These are phyloP conservation scores for Neopestalotiopsis sp. DNA, from an alignment of 2,329 filamentous ascomycete species.

Conservation along the genomic window DNA sequence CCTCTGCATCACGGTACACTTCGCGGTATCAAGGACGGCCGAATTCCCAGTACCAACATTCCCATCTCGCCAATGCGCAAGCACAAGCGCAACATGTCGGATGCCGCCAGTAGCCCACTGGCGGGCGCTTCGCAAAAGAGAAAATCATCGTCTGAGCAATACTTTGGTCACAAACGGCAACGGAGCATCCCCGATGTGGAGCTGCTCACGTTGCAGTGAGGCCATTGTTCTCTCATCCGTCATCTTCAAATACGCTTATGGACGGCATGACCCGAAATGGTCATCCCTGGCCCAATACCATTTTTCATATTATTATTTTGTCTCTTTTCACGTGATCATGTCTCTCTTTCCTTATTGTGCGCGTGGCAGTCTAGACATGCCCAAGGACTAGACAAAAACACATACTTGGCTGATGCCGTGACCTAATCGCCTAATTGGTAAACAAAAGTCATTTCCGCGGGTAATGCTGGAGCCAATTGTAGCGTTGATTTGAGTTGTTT, in stretches of 20 bases:
- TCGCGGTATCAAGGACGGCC: conserved; percentile 68
- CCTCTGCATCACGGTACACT: conserved; percentile 66
- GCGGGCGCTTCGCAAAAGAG: conserved; percentile 57
- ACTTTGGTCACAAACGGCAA: conserved; percentile 58
- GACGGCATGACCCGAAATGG: conserved; percentile 34
- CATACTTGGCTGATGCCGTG: neutral
- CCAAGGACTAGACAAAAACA: conserved; percentile 13
- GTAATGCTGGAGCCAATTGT: neutral
- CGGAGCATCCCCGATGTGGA: conserved; percentile 65
- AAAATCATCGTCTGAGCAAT: conserved; percentile 55
- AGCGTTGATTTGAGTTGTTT: neutral
- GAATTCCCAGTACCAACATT: conserved; percentile 68
- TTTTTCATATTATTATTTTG: conserved; percentile 50
- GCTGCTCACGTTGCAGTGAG: conserved; percentile 19
- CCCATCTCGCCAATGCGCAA: conserved; percentile 73
- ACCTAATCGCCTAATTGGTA: neutral
- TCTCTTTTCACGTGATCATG: conserved; percentile 41
- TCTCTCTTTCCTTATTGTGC: conserved; percentile 23
- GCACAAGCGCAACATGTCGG: conserved; percentile 53
- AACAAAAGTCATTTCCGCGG: neutral
- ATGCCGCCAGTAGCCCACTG: conserved; percentile 55
- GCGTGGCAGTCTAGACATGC: neutral
- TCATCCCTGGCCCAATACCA: conserved; percentile 45
- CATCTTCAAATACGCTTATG: conserved; percentile 32
- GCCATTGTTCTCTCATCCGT: conserved; percentile 16